Evolutionary conservation across 2,329 filamentous ascomycete species (phyloP), one percentile per base, ranked within the genome.

Genomic region (Coniella vitis): DNA sequence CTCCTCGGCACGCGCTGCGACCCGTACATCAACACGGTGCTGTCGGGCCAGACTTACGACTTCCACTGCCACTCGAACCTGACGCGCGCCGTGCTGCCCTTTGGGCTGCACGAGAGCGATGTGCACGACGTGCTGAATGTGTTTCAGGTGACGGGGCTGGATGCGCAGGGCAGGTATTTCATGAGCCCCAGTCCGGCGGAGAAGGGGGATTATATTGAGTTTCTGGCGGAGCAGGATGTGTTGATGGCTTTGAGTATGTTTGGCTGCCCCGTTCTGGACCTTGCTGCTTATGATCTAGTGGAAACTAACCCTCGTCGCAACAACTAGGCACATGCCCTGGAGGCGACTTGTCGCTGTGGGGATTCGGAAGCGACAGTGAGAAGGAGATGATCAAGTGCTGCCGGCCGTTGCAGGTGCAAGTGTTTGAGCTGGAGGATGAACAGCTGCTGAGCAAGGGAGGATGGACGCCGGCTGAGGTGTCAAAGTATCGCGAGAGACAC

Each of bases 1-100:
- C 70, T 94, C 19, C 70, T 94, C 4, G 88, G 87, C 32, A 94
- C 87, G 21, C 73, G 88, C 38, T 94, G 88, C 65, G 88, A 93
- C 65, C 87, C 87, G 1, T 94, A 93, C 62, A 84, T 93, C 61
- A 88, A 87, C 63, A 72, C 78, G 34, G 75, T 93, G 54, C 77
- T 94, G 45, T 79, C 76, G 3, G 81, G 81, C n/a, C 74, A 78
- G 43, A 73, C 74, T 29, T 93, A 89, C 62, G 84, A 93, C 63
- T 91, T 79, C 64, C 87, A 93, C 63, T 94, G 88, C 64, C 87
- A 91, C 60, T 88, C 84, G 2, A 94, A 94, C 63, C 75, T 94
- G 10, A 81, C 79, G 1, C 78, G 88, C 4, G 85, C 88, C 0
- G 78, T 93, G 2, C 54, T 83, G 1, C 82, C 83, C 0, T 82